A percentile compares a stretch with the other conserved stretches of the same genome.
phyloP scores from a whole-genome alignment of 1,284 basidiomycete genomes.

The Cryptococcus wingfieldii region DNA sequence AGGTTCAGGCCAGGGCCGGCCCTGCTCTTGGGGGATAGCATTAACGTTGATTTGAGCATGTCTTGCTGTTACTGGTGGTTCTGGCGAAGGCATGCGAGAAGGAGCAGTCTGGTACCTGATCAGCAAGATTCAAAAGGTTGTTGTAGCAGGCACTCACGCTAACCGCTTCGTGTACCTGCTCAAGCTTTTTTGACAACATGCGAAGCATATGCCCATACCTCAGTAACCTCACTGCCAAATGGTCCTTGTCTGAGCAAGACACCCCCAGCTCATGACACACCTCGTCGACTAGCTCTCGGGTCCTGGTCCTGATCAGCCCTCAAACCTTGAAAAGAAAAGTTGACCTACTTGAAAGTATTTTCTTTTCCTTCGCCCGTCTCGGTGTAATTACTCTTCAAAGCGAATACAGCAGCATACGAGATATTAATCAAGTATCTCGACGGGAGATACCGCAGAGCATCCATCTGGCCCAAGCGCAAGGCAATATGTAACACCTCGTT shows the following conservation, averaged over 20 bases:
- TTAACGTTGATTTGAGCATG: not conserved
- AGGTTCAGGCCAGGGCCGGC: too few species aligned
- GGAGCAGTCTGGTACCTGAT: slow-evolving; percentile 32
- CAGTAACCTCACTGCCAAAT: slow-evolving; percentile 41
- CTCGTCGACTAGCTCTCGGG: slow-evolving; percentile 37
- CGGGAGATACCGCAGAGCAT: slow-evolving; percentile 43
- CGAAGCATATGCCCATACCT: slow-evolving; percentile 46
- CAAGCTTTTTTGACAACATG: slow-evolving; percentile 38
- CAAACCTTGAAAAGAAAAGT: too few species aligned
- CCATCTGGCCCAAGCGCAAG: slow-evolving; percentile 38
- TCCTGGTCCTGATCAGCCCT: slow-evolving; percentile 14
- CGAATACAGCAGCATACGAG: slow-evolving; percentile 44
- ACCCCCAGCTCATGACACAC: slow-evolving; percentile 36
- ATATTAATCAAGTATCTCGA: slow-evolving; percentile 44
- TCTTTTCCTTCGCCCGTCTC: slow-evolving; percentile 35
- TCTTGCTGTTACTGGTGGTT: slow-evolving; percentile 8
- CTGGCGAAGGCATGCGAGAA: slow-evolving; percentile 40
- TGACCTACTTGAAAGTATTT: slow-evolving; percentile 26
- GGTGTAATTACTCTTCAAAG: slow-evolving; percentile 42
- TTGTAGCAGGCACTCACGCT: slow-evolving; percentile 24
- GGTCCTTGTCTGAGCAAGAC: slow-evolving; percentile 41
- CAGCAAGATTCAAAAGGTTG: not conserved
- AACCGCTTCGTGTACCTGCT: slow-evolving; percentile 34
- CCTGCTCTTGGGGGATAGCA: not conserved
- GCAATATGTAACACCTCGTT: slow-evolving; percentile 46